phyloP scores from a whole-genome alignment of 345 rosid species.

The Hibiscus syriacus region DNA sequence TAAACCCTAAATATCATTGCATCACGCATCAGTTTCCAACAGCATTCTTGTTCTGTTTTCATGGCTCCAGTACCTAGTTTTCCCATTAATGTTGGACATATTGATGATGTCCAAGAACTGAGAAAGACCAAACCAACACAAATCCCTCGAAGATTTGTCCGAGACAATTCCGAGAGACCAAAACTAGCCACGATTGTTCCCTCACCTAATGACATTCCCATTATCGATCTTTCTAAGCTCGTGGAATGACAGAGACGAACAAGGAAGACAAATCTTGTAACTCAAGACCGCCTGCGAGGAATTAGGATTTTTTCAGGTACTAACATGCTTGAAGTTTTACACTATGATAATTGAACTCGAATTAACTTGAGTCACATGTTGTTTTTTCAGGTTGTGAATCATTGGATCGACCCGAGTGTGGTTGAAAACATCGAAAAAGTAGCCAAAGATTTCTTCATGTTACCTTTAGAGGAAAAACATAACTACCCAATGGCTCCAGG shows the following conservation, averaged over 20 bases:
- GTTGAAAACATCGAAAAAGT: conserved; percentile 61
- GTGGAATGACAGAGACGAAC: conserved; percentile 25
- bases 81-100: conserved; percentile 58
- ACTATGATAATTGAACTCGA: too few relatives aligned
- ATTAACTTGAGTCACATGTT: too few relatives aligned
- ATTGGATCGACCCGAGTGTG: conserved; percentile 53
- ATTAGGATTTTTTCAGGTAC: conserved; percentile 94
- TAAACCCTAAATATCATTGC: neutral
- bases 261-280: conserved; percentile 27
- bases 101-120: conserved; percentile 88
- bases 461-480: conserved; percentile 75
- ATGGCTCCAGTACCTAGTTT: conserved; percentile 59
- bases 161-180: conserved; percentile 57
- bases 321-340: neutral
- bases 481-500: conserved; percentile 87
- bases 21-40: neutral
- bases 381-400: conserved; percentile 59
- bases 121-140: conserved; percentile 46
- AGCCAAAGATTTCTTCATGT: conserved; percentile 63
- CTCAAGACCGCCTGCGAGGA: conserved; percentile 69
- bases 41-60: neutral
- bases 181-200: conserved; percentile 14
- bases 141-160: conserved; percentile 66
- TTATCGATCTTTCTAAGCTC: conserved; percentile 62
- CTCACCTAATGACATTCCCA: conserved; percentile 38